A percentile compares a stretch with the other conserved stretches of the same genome.
Conservation (phyloP, 768 basidiomycete genomes). For the Cystofilobasidium ferigula region DNA sequence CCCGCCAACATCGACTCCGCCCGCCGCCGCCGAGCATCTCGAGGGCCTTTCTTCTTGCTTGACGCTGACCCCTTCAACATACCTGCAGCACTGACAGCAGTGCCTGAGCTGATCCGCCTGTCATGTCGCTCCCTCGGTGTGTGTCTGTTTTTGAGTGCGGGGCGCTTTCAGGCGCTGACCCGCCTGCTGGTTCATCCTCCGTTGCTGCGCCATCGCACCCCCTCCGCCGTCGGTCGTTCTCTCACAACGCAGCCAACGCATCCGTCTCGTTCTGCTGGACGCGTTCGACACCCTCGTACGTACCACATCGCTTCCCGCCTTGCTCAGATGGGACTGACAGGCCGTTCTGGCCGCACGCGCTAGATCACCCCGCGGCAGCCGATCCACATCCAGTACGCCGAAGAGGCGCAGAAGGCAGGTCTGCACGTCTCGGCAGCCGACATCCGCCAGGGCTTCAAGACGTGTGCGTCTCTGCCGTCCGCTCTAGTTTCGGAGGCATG, state of each 20-base stretch:
- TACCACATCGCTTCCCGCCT: neutral
- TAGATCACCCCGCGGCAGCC: conserved; percentile 23
- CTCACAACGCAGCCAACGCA: neutral
- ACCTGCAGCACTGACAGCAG: too few species aligned
- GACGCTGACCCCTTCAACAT: too few species aligned
- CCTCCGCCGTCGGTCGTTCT: neutral
- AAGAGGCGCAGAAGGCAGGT: conserved; percentile 16
- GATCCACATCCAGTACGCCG: conserved; percentile 21
- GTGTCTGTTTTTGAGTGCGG: too few species aligned
- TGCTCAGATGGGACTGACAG: too few species aligned
- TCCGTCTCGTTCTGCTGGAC: conserved; percentile 17
- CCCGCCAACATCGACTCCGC: too few species aligned
- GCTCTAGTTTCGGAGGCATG: neutral
- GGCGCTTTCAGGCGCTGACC: too few species aligned
- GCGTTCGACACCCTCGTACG: conserved; percentile 16
- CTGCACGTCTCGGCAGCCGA: conserved; percentile 10
- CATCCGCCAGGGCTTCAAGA: conserved; percentile 17
- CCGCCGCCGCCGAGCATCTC: too few species aligned
- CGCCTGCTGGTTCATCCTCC: too few species aligned
- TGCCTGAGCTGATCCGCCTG: too few species aligned
- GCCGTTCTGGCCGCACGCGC: neutral
- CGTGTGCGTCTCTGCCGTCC: neutral
- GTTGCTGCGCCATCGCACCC: too few species aligned
- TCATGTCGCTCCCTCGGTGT: too few species aligned
- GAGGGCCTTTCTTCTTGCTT: too few species aligned